Percentiles rank a stretch among this genome's conserved stretches.
These are phyloP conservation scores for Penicillium macrosclerotiorum DNA, from an alignment of 495 filamentous ascomycete genomes.

Conservation along the genomic window DNA sequence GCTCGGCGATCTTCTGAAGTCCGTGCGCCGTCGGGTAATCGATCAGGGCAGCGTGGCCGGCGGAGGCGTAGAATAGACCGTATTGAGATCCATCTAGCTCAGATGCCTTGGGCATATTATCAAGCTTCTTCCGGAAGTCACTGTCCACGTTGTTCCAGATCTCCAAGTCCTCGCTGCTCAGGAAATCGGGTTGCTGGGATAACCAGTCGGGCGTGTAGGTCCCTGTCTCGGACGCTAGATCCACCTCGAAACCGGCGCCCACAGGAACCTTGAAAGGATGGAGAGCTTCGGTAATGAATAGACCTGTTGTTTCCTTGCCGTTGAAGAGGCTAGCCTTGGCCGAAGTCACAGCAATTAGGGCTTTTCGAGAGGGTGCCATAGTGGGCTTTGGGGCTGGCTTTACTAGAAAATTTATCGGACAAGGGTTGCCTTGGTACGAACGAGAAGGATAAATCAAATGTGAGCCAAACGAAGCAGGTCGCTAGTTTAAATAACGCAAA, in stretches of 20 bases:
- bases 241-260: slow-evolving; percentile 47
- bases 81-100: slow-evolving; percentile 33
- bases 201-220: slow-evolving; percentile 45
- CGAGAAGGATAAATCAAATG: no score
- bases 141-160: slow-evolving; percentile 40
- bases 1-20: slow-evolving; percentile 37
- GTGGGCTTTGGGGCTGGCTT: no score
- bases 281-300: slow-evolving; percentile 46
- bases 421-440: no score
- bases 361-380: slow-evolving; percentile 41
- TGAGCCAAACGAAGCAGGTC: no score
- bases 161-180: slow-evolving; percentile 33
- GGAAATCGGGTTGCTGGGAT: slow-evolving; percentile 40
- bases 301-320: slow-evolving; percentile 37
- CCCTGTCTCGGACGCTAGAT: slow-evolving; percentile 47
- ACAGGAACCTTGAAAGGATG: slow-evolving; percentile 47
- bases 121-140: slow-evolving; percentile 41
- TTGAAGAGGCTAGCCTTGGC: slow-evolving; percentile 43
- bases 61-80: slow-evolving; percentile 45
- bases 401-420: no score
- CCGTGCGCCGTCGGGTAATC: slow-evolving; percentile 42
- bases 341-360: slow-evolving; percentile 47
- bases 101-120: slow-evolving; percentile 33
- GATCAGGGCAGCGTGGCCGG: slow-evolving; percentile 44
- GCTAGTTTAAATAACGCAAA: no score